Evolutionary conservation across 768 basidiomycete genomes (phyloP).

Genomic region (Nidularia pulvinata): DNA sequence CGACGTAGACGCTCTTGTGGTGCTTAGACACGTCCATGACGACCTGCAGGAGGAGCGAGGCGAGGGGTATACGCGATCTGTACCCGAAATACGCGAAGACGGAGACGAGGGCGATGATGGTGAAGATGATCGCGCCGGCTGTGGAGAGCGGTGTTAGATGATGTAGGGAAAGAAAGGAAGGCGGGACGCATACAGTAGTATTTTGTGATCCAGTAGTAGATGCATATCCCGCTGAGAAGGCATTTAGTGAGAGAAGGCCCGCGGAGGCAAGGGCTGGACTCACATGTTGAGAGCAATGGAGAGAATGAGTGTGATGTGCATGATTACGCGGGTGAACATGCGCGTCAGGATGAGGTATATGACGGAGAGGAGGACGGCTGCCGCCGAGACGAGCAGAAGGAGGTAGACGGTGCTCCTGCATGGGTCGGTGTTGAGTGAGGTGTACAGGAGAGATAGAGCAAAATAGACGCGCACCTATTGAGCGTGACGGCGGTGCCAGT

Average conservation of each 20-base stretch:
- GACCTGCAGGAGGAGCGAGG: constrained; percentile 76
- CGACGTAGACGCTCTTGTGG: constrained; percentile 78
- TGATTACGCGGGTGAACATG: constrained; percentile 70
- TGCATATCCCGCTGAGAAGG: constrained; percentile 1
- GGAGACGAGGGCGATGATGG: constrained; percentile 75
- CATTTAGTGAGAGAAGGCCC: neutral
- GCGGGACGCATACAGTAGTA: constrained; percentile 57
- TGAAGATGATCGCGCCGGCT: constrained; percentile 87
- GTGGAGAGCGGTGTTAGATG: constrained; percentile 6
- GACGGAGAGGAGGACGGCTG: constrained; percentile 64
- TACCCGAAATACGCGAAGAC: constrained; percentile 75
- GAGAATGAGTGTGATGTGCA: constrained; percentile 74
- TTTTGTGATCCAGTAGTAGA: constrained; percentile 71
- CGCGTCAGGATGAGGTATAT: constrained; percentile 72
- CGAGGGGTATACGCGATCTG: constrained; percentile 74
- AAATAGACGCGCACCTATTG: constrained; percentile 47
- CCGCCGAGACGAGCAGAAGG: constrained; percentile 71
- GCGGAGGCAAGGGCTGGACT: constrained; percentile 14
- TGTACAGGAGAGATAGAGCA: neutral
- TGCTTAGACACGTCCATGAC: constrained; percentile 87
- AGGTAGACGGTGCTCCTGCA: constrained; percentile 73
- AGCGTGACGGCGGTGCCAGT: constrained; percentile 64
- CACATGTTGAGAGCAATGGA: constrained; percentile 67
- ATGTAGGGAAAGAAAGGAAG: neutral
- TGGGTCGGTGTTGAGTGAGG: neutral